A percentile compares a stretch with the other conserved stretches of the same genome.
phyloP scores from a whole-genome alignment of 2,329 filamentous ascomycete species.

The Claviceps sorghi region DNA sequence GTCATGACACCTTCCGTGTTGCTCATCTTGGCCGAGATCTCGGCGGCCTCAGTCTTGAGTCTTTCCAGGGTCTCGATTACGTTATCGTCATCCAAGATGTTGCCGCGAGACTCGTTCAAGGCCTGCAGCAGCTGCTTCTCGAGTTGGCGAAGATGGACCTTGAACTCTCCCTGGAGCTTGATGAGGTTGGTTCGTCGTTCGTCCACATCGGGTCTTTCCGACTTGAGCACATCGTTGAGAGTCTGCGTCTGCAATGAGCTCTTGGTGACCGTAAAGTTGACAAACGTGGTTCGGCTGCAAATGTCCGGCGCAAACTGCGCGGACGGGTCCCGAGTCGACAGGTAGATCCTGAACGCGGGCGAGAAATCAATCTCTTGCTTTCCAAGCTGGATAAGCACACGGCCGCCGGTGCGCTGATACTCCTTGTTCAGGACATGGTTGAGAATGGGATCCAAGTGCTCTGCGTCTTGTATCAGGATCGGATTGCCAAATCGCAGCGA shows the following conservation, averaged over 20 bases:
- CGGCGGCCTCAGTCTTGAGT: constrained; percentile 90
- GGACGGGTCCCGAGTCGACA: constrained; percentile 91
- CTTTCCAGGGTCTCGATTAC: constrained; percentile 97
- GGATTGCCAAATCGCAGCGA: constrained; percentile 95
- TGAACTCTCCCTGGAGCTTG: constrained; percentile 98
- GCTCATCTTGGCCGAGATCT: constrained; percentile 90
- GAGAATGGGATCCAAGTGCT: constrained; percentile 90
- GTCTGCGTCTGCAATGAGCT: constrained; percentile 98
- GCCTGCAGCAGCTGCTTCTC: constrained; percentile 91
- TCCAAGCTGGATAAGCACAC: constrained; percentile 93
- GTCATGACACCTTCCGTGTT: constrained; percentile 97
- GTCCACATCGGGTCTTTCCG: constrained; percentile 91
- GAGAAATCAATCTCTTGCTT: constrained; percentile 99
- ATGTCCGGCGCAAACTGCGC: constrained; percentile 92
- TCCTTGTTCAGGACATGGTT: constrained; percentile 99
- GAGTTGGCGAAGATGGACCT: constrained; percentile 87
- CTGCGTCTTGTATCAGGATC: constrained; percentile 95
- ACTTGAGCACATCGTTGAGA: constrained; percentile 92
- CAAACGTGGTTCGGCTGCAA: constrained; percentile 95
- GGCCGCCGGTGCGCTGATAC: constrained; percentile 95
- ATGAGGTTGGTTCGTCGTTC: constrained; percentile 93
- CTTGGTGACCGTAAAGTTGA: constrained; percentile 98
- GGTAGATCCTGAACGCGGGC: constrained; percentile 83
- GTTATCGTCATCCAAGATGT: constrained; percentile 95
- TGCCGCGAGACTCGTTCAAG: constrained; percentile 91